A percentile compares a stretch with the other conserved stretches of the same genome.
Evolutionary conservation across 129 eudicot species (phyloP).

Genomic region (Saposhnikovia divaricata): DNA sequence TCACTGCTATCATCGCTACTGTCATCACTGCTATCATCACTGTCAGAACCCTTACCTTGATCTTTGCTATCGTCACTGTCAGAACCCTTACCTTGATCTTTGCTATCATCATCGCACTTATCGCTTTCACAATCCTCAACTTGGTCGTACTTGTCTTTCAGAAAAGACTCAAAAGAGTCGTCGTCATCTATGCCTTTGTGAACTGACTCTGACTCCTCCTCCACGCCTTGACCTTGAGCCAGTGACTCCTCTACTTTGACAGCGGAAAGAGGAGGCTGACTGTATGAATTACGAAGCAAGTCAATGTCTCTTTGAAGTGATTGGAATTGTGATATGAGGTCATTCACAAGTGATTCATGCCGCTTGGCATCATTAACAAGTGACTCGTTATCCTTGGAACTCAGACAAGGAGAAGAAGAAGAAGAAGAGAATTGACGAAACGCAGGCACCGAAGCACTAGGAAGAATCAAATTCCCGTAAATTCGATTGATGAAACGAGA

Average conservation of each 20-base stretch:
- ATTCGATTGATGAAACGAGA: neutral
- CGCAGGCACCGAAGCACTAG: neutral
- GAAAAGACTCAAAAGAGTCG: too few relatives aligned
- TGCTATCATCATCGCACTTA: too few relatives aligned
- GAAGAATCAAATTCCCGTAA: neutral
- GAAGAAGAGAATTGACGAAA: neutral
- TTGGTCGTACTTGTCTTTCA: too few relatives aligned
- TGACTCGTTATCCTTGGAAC: neutral
- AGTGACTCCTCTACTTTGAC: neutral
- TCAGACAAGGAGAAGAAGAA: neutral
- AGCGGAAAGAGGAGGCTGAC: too few relatives aligned
- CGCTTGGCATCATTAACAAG: neutral
- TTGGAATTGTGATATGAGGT: neutral
- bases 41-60: neutral
- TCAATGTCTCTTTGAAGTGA: neutral
- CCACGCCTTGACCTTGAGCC: neutral
- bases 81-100: neutral
- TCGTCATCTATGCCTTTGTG: neutral
- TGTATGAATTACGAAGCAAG: neutral
- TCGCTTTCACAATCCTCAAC: too few relatives aligned
- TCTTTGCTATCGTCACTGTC: neutral
- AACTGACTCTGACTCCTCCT: neutral
- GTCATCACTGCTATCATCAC: neutral
- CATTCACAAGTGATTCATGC: neutral
- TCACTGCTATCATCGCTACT: neutral